Percentiles rank a stretch among this genome's conserved stretches.
Evolutionary conservation across 2,329 filamentous ascomycete species (phyloP).

Genomic region (Cytospora piceae): DNA sequence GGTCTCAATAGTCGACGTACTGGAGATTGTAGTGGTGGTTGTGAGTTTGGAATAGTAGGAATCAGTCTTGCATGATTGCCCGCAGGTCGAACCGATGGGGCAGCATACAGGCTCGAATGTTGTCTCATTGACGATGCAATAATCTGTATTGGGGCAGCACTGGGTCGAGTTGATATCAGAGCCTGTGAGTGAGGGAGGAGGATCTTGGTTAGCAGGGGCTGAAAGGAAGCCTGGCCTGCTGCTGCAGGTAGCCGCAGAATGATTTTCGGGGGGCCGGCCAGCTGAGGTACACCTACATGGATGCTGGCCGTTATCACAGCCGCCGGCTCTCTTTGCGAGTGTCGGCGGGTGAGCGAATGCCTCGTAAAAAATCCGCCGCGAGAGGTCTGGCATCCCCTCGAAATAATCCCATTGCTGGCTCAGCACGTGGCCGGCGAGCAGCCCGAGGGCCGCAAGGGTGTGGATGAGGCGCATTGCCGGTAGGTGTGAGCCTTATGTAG

Average conservation of each 20-base stretch:
- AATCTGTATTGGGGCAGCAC: slow-evolving; percentile 36
- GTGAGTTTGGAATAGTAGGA: slow-evolving; percentile 39
- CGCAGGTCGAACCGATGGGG: slow-evolving; percentile 38
- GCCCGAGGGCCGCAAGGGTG: neutral
- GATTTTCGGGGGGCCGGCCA: neutral
- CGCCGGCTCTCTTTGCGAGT: slow-evolving; percentile 25
- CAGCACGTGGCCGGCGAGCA: slow-evolving; percentile 5
- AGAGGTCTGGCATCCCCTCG: slow-evolving; percentile 14
- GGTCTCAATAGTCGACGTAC: slow-evolving; percentile 25
- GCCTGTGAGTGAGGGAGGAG: slow-evolving; percentile 24
- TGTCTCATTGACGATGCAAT: slow-evolving; percentile 40
- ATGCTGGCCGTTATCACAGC: neutral
- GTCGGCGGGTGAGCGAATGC: slow-evolving; percentile 8
- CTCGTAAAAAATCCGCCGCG: slow-evolving; percentile 16
- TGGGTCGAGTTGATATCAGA: slow-evolving; percentile 36
- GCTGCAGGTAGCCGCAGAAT: neutral
- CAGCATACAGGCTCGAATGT: slow-evolving; percentile 38
- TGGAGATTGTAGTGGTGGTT: slow-evolving; percentile 35
- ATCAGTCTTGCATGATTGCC: slow-evolving; percentile 36
- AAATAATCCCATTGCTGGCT: slow-evolving; percentile 20
- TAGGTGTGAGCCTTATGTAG: neutral
- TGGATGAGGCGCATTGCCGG: slow-evolving; percentile 25
- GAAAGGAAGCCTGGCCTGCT: too few relatives aligned
- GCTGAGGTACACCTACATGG: slow-evolving; percentile 22
- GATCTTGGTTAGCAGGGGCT: neutral